These are phyloP conservation scores for Zalaria obscura DNA, from an alignment of 2,329 filamentous ascomycete species.

Conservation along the genomic window DNA sequence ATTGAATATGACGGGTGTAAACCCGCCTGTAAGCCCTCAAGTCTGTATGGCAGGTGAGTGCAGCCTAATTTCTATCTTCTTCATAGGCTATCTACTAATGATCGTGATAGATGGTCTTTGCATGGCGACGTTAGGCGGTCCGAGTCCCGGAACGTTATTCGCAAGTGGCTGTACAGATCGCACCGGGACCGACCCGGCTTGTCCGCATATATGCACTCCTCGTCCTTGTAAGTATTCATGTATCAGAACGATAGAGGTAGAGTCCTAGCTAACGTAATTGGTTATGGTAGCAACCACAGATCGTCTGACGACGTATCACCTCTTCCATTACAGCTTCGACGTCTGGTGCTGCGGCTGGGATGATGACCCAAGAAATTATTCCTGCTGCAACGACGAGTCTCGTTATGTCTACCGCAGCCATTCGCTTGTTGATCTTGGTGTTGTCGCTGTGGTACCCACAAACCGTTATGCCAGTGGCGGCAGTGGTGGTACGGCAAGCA, in stretches of 20 bases:
- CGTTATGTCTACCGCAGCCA: not conserved
- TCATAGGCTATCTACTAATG: no score
- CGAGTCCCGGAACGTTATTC: not conserved
- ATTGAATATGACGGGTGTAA: not conserved
- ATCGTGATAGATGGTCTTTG: not conserved
- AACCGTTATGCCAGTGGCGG: not conserved
- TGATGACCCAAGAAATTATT: not conserved
- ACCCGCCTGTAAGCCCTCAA: not conserved
- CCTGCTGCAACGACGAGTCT: not conserved
- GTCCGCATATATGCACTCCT: not conserved
- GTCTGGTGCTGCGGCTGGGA: slow-evolving; percentile 1
- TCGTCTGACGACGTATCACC: not conserved
- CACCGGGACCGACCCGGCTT: not conserved
- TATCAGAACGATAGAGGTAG: not conserved
- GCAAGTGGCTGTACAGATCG: slow-evolving; percentile 2
- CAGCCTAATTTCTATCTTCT: slow-evolving; percentile 1
- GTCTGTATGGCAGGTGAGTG: not conserved
- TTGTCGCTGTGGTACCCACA: not conserved
- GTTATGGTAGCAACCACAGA: not conserved
- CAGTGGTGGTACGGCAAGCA: not conserved
- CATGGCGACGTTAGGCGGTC: not conserved
- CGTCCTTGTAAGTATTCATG: not conserved
- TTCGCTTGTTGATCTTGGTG: not conserved
- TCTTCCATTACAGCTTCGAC: not conserved
- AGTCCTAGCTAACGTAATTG: not conserved